A percentile compares a stretch with the other conserved stretches of the same genome.
Conservation (phyloP, 177 flowering plant species). For the Telopea speciosissima region DNA sequence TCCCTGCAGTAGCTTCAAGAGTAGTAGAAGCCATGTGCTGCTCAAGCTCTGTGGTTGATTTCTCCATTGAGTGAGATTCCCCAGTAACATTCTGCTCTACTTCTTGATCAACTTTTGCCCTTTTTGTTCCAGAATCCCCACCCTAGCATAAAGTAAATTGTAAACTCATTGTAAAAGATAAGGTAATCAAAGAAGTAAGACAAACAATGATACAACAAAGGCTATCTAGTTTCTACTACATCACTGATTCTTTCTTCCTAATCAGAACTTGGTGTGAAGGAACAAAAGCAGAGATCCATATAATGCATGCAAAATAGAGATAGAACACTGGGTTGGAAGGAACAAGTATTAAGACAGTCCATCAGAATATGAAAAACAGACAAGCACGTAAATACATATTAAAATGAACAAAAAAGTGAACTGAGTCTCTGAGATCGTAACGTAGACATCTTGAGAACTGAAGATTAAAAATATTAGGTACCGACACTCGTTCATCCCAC, state of each 20-base stretch:
- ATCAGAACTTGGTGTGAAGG: too few species aligned
- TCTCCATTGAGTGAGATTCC: slow-evolving; percentile 24
- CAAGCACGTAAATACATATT: not conserved
- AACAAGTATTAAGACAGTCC: not conserved
- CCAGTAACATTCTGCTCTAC: slow-evolving; percentile 24
- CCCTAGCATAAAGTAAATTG: slow-evolving; percentile 32
- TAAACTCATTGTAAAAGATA: not conserved
- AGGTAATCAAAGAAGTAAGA: not conserved
- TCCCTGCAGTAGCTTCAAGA: slow-evolving; percentile 40
- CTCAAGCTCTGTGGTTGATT: slow-evolving; percentile 23
- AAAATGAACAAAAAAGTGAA: not conserved
- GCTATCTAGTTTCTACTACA: not conserved
- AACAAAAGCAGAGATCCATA: too few species aligned
- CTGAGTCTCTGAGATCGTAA: not conserved
- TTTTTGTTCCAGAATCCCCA: slow-evolving; percentile 56
- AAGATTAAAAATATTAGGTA: not conserved
- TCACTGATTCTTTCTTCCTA: too few species aligned
- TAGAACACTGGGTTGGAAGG: not conserved
- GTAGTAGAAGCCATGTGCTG: slow-evolving; percentile 43
- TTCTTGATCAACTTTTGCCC: slow-evolving; percentile 69
- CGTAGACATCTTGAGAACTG: not conserved
- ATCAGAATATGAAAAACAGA: not conserved
- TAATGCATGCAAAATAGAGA: not conserved
- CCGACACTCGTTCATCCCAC: not conserved
- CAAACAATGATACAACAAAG: not conserved